Evolutionary conservation across 2,329 filamentous ascomycete genomes (phyloP).

Genomic region (Pseudogymnoascus sp.): DNA sequence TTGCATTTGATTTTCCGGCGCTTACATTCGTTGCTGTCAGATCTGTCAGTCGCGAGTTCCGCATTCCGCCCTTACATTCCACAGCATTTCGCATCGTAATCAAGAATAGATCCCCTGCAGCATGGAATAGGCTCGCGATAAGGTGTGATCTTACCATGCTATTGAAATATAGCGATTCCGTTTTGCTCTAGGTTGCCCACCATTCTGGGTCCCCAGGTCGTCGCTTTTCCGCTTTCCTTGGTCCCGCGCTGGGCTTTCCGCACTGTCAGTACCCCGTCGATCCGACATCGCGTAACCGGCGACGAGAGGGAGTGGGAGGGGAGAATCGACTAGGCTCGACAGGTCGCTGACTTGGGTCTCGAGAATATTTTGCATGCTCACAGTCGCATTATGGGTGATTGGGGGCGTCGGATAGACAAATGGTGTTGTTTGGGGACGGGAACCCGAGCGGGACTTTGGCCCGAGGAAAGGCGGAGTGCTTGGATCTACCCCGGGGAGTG

Average conservation of each 20-base stretch:
- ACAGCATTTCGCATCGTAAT: not conserved
- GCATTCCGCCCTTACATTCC: not conserved
- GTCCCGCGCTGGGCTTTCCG: slow-evolving; percentile 25
- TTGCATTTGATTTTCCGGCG: slow-evolving; percentile 71
- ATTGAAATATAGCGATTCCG: slow-evolving; percentile 32
- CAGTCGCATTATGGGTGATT: slow-evolving; percentile 11
- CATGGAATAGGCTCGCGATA: not conserved
- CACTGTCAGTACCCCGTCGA: slow-evolving; percentile 20
- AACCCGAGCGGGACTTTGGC: not conserved
- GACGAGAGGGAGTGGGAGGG: slow-evolving; percentile 17
- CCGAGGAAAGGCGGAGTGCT: not conserved
- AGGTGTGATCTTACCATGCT: slow-evolving; percentile 25
- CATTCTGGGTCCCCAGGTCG: slow-evolving; percentile 13
- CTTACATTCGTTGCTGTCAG: slow-evolving; percentile 63
- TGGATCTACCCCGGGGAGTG: not conserved
- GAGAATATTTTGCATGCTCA: slow-evolving; percentile 29
- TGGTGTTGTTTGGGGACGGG: slow-evolving; percentile 1
- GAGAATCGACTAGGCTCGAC: slow-evolving; percentile 26
- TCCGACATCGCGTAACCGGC: slow-evolving; percentile 21
- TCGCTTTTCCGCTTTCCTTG: slow-evolving; percentile 26
- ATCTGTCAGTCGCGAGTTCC: slow-evolving; percentile 1
- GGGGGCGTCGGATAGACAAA: not conserved
- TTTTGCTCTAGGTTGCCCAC: slow-evolving; percentile 28
- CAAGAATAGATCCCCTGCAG: not conserved
- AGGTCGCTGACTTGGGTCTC: slow-evolving; percentile 28